These are phyloP conservation scores for Erysiphe neolycopersici DNA, from an alignment of 2,329 filamentous ascomycete species.

Conservation along the genomic window DNA sequence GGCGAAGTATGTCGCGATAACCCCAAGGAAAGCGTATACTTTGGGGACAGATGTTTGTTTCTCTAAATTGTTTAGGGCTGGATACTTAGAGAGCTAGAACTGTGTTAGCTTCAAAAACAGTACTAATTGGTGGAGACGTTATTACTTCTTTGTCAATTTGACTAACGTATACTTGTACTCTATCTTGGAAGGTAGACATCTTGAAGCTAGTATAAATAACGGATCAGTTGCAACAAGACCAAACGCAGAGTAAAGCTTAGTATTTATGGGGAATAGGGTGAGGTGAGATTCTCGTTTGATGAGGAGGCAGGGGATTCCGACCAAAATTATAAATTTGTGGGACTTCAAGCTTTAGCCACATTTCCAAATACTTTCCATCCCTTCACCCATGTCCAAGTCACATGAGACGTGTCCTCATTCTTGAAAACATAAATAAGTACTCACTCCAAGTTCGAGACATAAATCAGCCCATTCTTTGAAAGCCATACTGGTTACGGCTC, in stretches of 20 bases:
- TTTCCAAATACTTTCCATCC: background rate
- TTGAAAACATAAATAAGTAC: too few relatives aligned
- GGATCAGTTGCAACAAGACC: background rate
- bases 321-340: background rate
- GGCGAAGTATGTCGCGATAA: conserved; percentile 63
- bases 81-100: conserved; percentile 57
- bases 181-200: conserved; percentile 58
- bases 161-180: conserved; percentile 48
- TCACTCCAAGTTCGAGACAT: too few relatives aligned
- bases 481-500: too few relatives aligned
- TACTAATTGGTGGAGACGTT: background rate
- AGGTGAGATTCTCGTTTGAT: too few relatives aligned
- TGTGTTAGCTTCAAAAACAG: conserved; percentile 1
- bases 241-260: too few relatives aligned
- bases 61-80: conserved; percentile 60
- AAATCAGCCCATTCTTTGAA: too few relatives aligned
- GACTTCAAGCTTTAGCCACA: background rate
- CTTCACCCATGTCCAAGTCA: background rate
- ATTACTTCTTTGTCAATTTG: conserved; percentile 61
- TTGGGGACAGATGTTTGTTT: conserved; percentile 62
- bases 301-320: background rate
- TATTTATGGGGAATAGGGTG: too few relatives aligned
- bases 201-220: background rate
- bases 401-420: background rate
- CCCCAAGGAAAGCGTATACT: conserved; percentile 55